A percentile compares a stretch with the other conserved stretches of the same genome.
These are phyloP conservation scores for Pythium coloratum DNA, from an alignment of 352 stramenopile species.

Conservation along the genomic window DNA sequence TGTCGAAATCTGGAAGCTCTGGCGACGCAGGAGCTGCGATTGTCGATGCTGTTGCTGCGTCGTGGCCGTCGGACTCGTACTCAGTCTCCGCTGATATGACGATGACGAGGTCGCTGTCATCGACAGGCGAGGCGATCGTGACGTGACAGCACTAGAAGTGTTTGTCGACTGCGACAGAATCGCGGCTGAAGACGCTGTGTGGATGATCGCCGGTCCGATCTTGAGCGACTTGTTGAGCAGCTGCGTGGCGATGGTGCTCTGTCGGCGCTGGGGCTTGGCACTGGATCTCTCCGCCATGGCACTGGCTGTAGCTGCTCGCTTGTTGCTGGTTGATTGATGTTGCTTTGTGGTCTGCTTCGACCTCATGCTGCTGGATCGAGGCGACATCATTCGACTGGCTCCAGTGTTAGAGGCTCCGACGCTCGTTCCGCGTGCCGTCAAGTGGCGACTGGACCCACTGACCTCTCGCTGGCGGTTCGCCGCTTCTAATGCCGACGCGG, in stretches of 20 bases:
- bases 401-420: neutral
- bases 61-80: neutral
- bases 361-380: neutral
- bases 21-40: neutral
- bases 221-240: slow-evolving; percentile 26
- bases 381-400: neutral
- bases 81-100: neutral
- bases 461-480: neutral
- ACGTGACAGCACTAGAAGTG: neutral
- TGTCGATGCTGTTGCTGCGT: neutral
- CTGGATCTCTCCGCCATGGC: neutral
- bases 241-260: slow-evolving; percentile 27
- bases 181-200: slow-evolving; percentile 7
- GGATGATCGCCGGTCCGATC: slow-evolving; percentile 19
- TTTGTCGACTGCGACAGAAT: slow-evolving; percentile 1
- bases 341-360: neutral
- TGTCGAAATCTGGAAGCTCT: slow-evolving; percentile 16
- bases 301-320: too few species aligned
- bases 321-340: neutral
- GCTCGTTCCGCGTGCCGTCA: neutral
- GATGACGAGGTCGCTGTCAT: slow-evolving; percentile 4
- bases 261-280: slow-evolving; percentile 3
- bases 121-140: neutral
- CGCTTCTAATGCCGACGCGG: neutral
- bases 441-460: neutral